These are phyloP conservation scores for Pezicula neosporulosa DNA, from an alignment of 2,329 filamentous ascomycete genomes.

Conservation along the genomic window DNA sequence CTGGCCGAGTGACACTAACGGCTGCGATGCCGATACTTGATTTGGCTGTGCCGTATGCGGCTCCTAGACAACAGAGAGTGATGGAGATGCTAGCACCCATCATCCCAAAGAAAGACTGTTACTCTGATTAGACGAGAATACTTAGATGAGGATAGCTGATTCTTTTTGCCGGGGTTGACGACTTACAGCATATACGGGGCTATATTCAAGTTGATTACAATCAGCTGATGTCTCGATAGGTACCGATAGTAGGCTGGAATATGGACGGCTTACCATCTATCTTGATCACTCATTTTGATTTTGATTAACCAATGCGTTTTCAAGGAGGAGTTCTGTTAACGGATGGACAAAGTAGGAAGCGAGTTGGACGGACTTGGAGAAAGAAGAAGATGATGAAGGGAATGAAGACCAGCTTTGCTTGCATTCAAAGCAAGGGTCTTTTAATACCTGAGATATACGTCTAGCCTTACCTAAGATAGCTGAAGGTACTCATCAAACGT, in stretches of 20 bases:
- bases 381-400: too few relatives aligned
- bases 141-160: not conserved
- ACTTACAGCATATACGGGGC: conserved; percentile 17
- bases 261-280: not conserved
- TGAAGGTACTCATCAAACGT: too few relatives aligned
- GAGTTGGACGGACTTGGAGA: too few relatives aligned
- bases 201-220: not conserved
- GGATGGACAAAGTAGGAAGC: too few relatives aligned
- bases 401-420: too few relatives aligned
- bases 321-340: too few relatives aligned
- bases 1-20: conserved; percentile 94
- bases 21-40: conserved; percentile 94
- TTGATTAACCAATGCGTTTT: not conserved
- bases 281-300: conserved; percentile 1
- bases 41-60: conserved; percentile 97
- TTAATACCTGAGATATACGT: too few relatives aligned
- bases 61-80: conserved; percentile 79
- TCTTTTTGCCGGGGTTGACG: not conserved
- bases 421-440: too few relatives aligned
- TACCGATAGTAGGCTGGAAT: not conserved
- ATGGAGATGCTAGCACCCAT: conserved; percentile 93
- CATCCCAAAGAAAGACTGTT: conserved; percentile 82
- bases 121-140: not conserved
- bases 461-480: too few relatives aligned
- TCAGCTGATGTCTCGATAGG: not conserved